A percentile compares a stretch with the other conserved stretches of the same genome.
These are phyloP conservation scores for Sporothrix phasma DNA, from an alignment of 2,329 filamentous ascomycete genomes.

Conservation along the genomic window DNA sequence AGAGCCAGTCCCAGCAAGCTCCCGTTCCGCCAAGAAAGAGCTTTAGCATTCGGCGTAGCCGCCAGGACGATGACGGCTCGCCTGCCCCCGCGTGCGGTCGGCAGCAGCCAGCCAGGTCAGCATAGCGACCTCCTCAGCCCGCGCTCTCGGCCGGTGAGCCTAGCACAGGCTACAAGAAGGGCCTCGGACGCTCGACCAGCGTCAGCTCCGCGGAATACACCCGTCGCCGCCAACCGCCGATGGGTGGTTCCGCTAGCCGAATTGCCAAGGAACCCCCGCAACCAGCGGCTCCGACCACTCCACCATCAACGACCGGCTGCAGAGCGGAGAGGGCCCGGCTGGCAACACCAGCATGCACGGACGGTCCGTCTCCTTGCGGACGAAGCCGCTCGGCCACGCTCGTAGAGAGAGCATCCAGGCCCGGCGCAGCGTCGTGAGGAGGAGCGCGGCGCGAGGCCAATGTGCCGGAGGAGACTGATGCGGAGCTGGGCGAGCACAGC, in stretches of 20 bases:
- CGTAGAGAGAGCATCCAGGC: slow-evolving; percentile 88
- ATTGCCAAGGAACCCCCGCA: slow-evolving; percentile 55
- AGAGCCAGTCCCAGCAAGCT: slow-evolving; percentile 14
- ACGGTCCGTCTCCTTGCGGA: slow-evolving; percentile 56
- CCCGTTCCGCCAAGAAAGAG: slow-evolving; percentile 65
- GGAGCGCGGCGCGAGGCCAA: slow-evolving; percentile 54
- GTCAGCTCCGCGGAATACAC: slow-evolving; percentile 81
- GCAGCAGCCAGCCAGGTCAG: slow-evolving; percentile 53
- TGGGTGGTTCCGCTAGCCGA: slow-evolving; percentile 28
- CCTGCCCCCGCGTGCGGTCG: slow-evolving; percentile 38
- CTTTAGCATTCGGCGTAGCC: slow-evolving; percentile 64
- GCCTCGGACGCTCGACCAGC: slow-evolving; percentile 76
- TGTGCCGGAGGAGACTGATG: slow-evolving; percentile 84
- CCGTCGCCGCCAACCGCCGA: slow-evolving; percentile 42
- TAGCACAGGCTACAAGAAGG: slow-evolving; percentile 52
- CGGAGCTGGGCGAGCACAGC: slow-evolving; percentile 57
- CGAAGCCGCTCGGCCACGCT: slow-evolving; percentile 82
- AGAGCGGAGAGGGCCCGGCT: slow-evolving; percentile 42
- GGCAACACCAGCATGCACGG: slow-evolving; percentile 33
- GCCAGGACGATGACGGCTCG: slow-evolving; percentile 45
- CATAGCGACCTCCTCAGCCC: slow-evolving; percentile 72
- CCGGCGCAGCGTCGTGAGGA: slow-evolving; percentile 55
- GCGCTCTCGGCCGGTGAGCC: slow-evolving; percentile 48
- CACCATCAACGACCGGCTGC: slow-evolving; percentile 43
- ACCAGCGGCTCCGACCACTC: slow-evolving; percentile 76